Conservation (phyloP, 1,284 basidiomycete species). For the Ustilago hordei region DNA sequence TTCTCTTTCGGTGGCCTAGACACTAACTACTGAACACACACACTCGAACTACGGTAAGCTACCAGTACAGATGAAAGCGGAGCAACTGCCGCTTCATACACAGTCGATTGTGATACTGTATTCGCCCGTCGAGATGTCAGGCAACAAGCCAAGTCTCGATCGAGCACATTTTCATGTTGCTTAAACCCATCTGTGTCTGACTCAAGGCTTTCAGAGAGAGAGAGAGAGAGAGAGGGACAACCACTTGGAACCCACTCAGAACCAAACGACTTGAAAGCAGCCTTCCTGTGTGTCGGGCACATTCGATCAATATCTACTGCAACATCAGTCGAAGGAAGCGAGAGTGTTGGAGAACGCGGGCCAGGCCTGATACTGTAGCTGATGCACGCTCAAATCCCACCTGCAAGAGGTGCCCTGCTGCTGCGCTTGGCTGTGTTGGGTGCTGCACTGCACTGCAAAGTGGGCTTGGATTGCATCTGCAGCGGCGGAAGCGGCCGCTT, state of each 20-base stretch:
- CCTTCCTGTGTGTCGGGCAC: background rate
- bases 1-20: background rate
- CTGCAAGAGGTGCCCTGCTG: constrained; percentile 3
- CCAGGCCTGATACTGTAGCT: background rate
- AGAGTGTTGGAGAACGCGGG: background rate
- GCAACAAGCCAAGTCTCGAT: constrained; percentile 3
- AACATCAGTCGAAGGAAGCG: background rate
- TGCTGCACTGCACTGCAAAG: background rate
- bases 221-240: background rate
- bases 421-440: background rate
- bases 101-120: background rate
- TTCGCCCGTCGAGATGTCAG: background rate
- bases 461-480: background rate
- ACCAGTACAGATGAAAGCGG: background rate
- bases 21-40: background rate
- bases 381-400: constrained; percentile 6
- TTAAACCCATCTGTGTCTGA: background rate
- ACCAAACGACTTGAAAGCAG: background rate
- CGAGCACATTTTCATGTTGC: background rate
- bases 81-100: constrained; percentile 5
- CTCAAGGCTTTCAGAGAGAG: background rate
- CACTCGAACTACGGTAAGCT: background rate
- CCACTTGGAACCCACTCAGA: background rate
- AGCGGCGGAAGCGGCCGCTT: constrained; percentile 8
- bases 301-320: no score